These are phyloP conservation scores for Gossypium anomalum DNA, from an alignment of 345 rosid genomes.

Conservation along the genomic window DNA sequence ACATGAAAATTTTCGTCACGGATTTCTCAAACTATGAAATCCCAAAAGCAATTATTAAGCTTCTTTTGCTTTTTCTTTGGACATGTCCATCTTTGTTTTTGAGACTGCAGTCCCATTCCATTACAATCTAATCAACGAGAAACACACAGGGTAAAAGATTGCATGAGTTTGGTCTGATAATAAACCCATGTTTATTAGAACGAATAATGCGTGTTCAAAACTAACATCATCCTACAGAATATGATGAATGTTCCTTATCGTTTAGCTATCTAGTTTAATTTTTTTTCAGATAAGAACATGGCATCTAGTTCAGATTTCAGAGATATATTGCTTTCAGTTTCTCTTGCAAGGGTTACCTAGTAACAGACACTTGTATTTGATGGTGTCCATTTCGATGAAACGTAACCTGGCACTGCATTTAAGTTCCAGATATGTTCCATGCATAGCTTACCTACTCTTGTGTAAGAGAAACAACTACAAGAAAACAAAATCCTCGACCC, in stretches of 20 bases:
- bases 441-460: constrained; percentile 25
- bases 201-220: not conserved
- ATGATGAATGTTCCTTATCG: constrained; percentile 13
- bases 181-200: not conserved
- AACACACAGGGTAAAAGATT: not conserved
- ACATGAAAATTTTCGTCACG: constrained; percentile 20
- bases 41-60: constrained; percentile 10
- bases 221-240: not conserved
- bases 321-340: constrained; percentile 25
- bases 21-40: constrained; percentile 23
- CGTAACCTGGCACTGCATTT: constrained; percentile 33
- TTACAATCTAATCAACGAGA: constrained; percentile 16
- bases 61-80: constrained; percentile 19
- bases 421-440: constrained; percentile 38
- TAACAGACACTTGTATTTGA: constrained; percentile 29
- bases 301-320: constrained; percentile 24
- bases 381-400: constrained; percentile 32
- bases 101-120: constrained; percentile 30
- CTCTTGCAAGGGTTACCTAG: constrained; percentile 16
- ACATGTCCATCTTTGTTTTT: constrained; percentile 26
- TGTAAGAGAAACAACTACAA: constrained; percentile 15
- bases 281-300: constrained; percentile 21
- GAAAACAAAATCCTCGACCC: constrained; percentile 1
- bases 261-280: constrained; percentile 5
- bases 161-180: not conserved